Evolutionary conservation across 2,329 filamentous ascomycete species (phyloP).

Genomic region (Colletotrichum falcatum): DNA sequence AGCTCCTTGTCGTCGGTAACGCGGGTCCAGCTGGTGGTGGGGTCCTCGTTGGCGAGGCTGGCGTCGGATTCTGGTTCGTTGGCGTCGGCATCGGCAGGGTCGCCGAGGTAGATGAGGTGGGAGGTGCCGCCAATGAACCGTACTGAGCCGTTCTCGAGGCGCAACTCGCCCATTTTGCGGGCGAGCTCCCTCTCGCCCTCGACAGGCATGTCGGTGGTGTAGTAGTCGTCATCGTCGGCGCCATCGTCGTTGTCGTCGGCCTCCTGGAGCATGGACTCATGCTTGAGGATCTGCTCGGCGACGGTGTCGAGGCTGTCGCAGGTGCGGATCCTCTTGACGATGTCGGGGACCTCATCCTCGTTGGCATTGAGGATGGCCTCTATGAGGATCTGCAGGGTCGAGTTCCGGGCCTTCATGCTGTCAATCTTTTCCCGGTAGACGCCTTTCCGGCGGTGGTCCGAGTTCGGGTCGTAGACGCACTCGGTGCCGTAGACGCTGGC

Average conservation of each 20-base stretch:
- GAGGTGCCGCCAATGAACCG: conserved; percentile 96
- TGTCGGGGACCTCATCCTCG: conserved; percentile 84
- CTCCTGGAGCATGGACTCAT: conserved; percentile 51
- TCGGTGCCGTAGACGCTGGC: conserved; percentile 91
- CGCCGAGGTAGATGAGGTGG: conserved; percentile 85
- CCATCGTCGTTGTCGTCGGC: conserved; percentile 55
- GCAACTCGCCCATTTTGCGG: conserved; percentile 91
- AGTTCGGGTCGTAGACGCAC: conserved; percentile 96
- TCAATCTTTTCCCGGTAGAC: conserved; percentile 96
- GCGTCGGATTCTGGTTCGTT: conserved; percentile 59
- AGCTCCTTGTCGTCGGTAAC: conserved; percentile 85
- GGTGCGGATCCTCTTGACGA: conserved; percentile 89
- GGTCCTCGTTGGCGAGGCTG: conserved; percentile 69
- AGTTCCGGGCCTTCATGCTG: conserved; percentile 85
- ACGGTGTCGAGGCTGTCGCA: conserved; percentile 76
- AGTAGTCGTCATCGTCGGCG: conserved; percentile 57
- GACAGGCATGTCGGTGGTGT: conserved; percentile 55
- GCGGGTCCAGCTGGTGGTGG: conserved; percentile 86
- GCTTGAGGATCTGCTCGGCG: conserved; percentile 65
- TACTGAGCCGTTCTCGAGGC: conserved; percentile 87
- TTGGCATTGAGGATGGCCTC: conserved; percentile 92
- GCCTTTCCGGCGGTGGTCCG: conserved; percentile 94
- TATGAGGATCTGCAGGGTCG: conserved; percentile 91
- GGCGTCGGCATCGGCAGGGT: conserved; percentile 53
- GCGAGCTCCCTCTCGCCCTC: conserved; percentile 83